Percentiles rank a stretch among this genome's conserved stretches.
phyloP scores from a whole-genome alignment of 352 stramenopile species.

The Phytophthora brassicae region DNA sequence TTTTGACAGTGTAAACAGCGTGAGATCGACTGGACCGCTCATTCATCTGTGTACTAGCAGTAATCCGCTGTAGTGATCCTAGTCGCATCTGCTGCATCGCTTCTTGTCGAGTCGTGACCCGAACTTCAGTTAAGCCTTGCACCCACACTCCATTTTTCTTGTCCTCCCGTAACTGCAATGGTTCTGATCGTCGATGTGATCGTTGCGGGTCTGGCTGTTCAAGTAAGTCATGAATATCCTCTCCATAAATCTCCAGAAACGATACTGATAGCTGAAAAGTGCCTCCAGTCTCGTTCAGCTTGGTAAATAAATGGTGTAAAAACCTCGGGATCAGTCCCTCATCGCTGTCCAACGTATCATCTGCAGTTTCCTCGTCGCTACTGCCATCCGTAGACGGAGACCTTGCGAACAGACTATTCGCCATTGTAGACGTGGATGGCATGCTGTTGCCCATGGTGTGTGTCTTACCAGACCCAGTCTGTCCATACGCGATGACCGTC shows the following conservation, averaged over 20 bases:
- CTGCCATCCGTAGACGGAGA: conserved; percentile 14
- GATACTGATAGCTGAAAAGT: conserved; percentile 74
- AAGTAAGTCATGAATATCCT: conserved; percentile 96
- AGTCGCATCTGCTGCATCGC: conserved; percentile 81
- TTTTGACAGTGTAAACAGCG: conserved; percentile 86
- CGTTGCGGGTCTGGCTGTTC: conserved; percentile 40
- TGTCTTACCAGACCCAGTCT: conserved; percentile 86
- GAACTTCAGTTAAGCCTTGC: conserved; percentile 76
- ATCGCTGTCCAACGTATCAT: conserved; percentile 43
- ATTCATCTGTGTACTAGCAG: conserved; percentile 88
- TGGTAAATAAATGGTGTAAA: conserved; percentile 72
- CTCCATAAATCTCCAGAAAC: conserved; percentile 97
- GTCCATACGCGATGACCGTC: conserved; percentile 85
- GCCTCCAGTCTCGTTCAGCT: conserved; percentile 39
- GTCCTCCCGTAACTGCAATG: conserved; percentile 70
- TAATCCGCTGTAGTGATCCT: conserved; percentile 75
- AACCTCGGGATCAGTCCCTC: conserved; percentile 88
- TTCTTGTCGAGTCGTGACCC: conserved; percentile 50
- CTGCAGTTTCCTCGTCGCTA: conserved; percentile 17
- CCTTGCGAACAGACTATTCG: conserved; percentile 38
- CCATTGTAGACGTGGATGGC: conserved; percentile 40
- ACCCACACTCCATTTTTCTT: conserved; percentile 75
- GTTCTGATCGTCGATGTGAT: conserved; percentile 37
- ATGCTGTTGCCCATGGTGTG: conserved; percentile 84
- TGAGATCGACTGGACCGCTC: conserved; percentile 87